phyloP scores from a whole-genome alignment of 768 basidiomycete genomes.

The Crassisporium funariophilum region DNA sequence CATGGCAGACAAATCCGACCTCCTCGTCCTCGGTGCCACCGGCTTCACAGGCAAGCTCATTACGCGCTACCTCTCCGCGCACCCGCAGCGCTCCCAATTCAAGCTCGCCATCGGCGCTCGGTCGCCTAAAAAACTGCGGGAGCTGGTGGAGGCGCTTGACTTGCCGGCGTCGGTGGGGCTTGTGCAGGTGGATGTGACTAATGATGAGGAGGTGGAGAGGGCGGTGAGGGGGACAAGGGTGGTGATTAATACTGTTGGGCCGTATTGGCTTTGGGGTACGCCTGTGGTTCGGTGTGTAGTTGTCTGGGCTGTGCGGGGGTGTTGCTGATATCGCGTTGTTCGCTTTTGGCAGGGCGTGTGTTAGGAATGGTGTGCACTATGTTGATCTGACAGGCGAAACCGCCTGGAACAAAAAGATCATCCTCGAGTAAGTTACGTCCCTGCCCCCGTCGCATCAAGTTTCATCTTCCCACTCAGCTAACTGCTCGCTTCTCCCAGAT shows the following conservation, averaged over 20 bases:
- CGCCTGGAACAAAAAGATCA: constrained; percentile 65
- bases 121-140: constrained; percentile 61
- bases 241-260: constrained; percentile 78
- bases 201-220: constrained; percentile 51
- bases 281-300: constrained; percentile 62
- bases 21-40: constrained; percentile 76
- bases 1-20: constrained; percentile 43
- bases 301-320: not conserved
- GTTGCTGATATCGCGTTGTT: not conserved
- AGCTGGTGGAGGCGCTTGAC: constrained; percentile 47
- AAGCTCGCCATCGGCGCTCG: constrained; percentile 72
- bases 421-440: constrained; percentile 48
- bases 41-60: constrained; percentile 76
- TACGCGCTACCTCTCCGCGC: constrained; percentile 62
- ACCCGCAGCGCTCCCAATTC: constrained; percentile 62
- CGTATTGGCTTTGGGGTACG: constrained; percentile 73
- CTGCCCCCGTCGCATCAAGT: constrained; percentile 10
- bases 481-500: constrained; percentile 52
- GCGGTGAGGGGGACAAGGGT: constrained; percentile 62
- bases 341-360: constrained; percentile 60
- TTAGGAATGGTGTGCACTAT: constrained; percentile 75
- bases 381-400: constrained; percentile 83
- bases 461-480: too few species aligned
- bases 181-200: constrained; percentile 62
- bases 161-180: constrained; percentile 45